Percentiles rank a stretch among this genome's conserved stretches.
phyloP scores from a whole-genome alignment of 371 early-diverging fungal species.

The Thermomucor indicae-seudaticae region DNA sequence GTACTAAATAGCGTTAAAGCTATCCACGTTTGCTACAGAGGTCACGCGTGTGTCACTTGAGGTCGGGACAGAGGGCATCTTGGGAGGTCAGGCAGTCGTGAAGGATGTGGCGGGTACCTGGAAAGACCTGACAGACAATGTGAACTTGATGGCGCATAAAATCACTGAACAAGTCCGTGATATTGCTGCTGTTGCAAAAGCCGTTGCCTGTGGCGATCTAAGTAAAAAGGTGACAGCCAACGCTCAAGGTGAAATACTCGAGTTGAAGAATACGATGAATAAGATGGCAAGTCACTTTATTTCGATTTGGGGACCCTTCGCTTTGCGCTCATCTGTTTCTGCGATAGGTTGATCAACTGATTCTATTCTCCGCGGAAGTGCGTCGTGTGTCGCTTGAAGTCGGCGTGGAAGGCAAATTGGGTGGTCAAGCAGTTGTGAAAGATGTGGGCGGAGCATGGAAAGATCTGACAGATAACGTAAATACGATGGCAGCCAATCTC shows the following conservation, averaged over 20 bases:
- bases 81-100: constrained; percentile 64
- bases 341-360: constrained; percentile 26
- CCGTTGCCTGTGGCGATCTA: constrained; percentile 44
- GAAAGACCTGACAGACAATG: constrained; percentile 61
- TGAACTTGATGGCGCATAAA: constrained; percentile 50
- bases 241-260: constrained; percentile 47
- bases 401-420: constrained; percentile 49
- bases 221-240: constrained; percentile 44
- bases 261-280: constrained; percentile 46
- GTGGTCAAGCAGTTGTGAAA: constrained; percentile 35
- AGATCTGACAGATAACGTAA: constrained; percentile 51
- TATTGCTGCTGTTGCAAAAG: constrained; percentile 44
- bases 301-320: neutral
- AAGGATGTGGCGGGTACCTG: constrained; percentile 58
- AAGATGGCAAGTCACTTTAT: constrained; percentile 23
- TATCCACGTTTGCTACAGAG: constrained; percentile 61
- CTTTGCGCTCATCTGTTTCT: constrained; percentile 1
- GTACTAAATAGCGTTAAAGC: constrained; percentile 18
- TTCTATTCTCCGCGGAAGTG: constrained; percentile 38
- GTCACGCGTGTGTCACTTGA: constrained; percentile 58
- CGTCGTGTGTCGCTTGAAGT: constrained; percentile 40
- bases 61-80: constrained; percentile 48
- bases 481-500: constrained; percentile 46
- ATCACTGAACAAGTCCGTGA: constrained; percentile 47
- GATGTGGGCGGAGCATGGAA: constrained; percentile 53